Conservation (phyloP, 78 protist genomes). For the Salpingoeca rosetta region DNA sequence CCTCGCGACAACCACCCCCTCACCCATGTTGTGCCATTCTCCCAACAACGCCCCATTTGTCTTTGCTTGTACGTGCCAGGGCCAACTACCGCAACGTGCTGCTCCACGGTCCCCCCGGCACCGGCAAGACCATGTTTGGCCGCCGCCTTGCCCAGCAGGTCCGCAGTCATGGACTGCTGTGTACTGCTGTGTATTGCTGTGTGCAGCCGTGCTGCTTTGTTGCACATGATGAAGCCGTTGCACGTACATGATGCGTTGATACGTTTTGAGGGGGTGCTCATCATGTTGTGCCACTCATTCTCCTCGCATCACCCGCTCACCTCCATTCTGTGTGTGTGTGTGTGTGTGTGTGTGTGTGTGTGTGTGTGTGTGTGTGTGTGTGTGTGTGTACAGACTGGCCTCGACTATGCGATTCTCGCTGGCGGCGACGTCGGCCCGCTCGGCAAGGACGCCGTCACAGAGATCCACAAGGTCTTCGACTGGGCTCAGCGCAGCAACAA, state of each 20-base stretch:
- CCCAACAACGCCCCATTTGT: no score
- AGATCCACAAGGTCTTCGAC: background rate
- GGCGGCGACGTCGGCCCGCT: background rate
- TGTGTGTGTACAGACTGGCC: background rate
- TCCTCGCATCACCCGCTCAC: no score
- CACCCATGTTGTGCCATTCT: background rate
- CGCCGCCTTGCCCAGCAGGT: conserved; percentile 23
- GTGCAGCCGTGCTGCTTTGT: no score
- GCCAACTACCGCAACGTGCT: conserved; percentile 68
- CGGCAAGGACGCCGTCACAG: background rate
- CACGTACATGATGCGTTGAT: no score
- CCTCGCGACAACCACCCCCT: no score
- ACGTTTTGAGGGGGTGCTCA: no score
- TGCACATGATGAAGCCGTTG: no score
- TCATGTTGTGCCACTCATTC: no score
- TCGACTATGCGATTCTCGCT: background rate
- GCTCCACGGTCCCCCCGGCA: conserved; percentile 81
- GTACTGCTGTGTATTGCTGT: no score
- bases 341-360: conserved; percentile 13
- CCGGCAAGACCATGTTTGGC: conserved; percentile 80
- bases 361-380: no score
- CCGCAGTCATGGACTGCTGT: no score
- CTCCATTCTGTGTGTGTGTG: no score
- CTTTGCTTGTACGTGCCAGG: background rate
- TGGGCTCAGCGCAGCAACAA: background rate